These are phyloP conservation scores for Suillus bovinus DNA, from an alignment of 768 basidiomycete genomes.

Conservation along the genomic window DNA sequence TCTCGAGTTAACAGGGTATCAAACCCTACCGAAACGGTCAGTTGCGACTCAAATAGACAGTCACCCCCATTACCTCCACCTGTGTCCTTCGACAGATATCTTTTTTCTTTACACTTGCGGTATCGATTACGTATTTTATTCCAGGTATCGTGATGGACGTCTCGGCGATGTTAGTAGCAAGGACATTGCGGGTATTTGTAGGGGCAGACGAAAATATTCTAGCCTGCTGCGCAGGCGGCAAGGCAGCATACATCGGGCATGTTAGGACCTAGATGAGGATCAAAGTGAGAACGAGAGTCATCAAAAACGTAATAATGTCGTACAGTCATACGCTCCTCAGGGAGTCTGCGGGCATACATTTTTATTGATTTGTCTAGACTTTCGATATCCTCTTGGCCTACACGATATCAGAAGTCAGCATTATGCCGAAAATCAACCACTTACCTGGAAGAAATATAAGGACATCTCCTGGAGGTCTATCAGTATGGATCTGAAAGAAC, in stretches of 20 bases:
- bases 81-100: conserved; percentile 66
- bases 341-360: conserved; percentile 67
- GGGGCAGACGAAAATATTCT: conserved; percentile 74
- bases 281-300: conserved; percentile 10
- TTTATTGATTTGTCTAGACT: conserved; percentile 75
- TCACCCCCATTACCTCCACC: conserved; percentile 58
- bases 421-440: background rate
- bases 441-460: conserved; percentile 90
- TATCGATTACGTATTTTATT: conserved; percentile 93
- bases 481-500: conserved; percentile 91
- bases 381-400: conserved; percentile 97
- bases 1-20: conserved; percentile 82
- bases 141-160: conserved; percentile 98
- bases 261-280: conserved; percentile 58
- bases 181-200: conserved; percentile 76
- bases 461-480: conserved; percentile 81
- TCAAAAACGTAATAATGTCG: conserved; percentile 12
- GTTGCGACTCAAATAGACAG: background rate
- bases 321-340: conserved; percentile 54
- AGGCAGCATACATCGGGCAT: conserved; percentile 84
- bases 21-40: conserved; percentile 56
- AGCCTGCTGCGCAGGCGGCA: conserved; percentile 74
- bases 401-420: conserved; percentile 8
- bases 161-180: conserved; percentile 98
- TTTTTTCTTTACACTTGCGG: conserved; percentile 94